Conservation (phyloP, 2,329 filamentous ascomycete species). For the Diaporthe longicolla region DNA sequence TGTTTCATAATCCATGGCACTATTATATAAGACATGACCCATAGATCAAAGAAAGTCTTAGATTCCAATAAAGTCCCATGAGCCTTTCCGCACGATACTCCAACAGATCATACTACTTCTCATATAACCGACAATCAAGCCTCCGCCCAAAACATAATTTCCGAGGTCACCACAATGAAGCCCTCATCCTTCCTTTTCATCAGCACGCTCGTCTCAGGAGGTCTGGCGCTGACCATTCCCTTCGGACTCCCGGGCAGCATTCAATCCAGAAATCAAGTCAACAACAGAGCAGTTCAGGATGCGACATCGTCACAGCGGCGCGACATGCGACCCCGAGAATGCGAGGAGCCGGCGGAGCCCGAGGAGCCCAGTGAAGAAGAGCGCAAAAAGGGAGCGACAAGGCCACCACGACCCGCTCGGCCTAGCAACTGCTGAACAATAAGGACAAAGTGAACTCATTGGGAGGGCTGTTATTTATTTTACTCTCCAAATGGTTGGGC, state of each 20-base stretch:
- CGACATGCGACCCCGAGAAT: constrained; percentile 1
- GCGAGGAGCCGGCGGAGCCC: constrained; percentile 18
- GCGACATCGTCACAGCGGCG: neutral
- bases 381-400: neutral
- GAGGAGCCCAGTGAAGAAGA: constrained; percentile 25
- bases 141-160: too few species aligned
- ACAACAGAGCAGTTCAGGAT: neutral
- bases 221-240: neutral
- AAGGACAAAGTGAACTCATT: neutral
- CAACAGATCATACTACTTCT: neutral
- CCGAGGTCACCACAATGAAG: neutral
- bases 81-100: neutral
- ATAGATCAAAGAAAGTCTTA: neutral
- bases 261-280: neutral
- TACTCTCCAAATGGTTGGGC: neutral
- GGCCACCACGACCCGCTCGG: constrained; percentile 8
- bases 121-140: neutral
- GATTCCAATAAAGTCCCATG: too few species aligned
- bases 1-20: constrained; percentile 13
- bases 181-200: neutral
- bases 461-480: neutral
- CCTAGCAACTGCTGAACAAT: constrained; percentile 2
- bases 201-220: neutral
- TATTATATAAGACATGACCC: neutral
- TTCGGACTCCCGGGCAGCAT: neutral